Conservation (phyloP, 805 yeast genomes). For the Gaillardinia entomophila region DNA sequence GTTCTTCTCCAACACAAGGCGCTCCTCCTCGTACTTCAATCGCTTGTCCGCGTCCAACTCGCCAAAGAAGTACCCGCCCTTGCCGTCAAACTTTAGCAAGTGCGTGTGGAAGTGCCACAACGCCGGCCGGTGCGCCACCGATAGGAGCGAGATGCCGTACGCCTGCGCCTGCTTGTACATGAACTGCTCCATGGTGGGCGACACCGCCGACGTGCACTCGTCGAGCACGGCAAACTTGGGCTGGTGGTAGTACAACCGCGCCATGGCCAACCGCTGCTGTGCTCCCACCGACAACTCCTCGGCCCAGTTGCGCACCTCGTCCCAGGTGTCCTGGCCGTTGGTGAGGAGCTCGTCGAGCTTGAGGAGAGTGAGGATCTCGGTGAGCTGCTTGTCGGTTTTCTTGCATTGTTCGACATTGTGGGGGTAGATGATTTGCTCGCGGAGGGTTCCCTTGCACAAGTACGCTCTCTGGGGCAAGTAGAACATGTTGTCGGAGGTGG, state of each 20-base stretch:
- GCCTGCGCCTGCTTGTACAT: slow-evolving; percentile 81
- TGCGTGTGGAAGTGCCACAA: slow-evolving; percentile 88
- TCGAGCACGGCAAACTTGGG: slow-evolving; percentile 94
- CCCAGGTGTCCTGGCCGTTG: slow-evolving; percentile 44
- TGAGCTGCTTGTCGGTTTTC: slow-evolving; percentile 45
- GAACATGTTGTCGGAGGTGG: slow-evolving; percentile 62
- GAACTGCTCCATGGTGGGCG: slow-evolving; percentile 83
- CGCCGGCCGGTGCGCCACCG: slow-evolving; percentile 90
- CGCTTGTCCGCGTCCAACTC: slow-evolving; percentile 70
- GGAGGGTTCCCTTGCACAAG: slow-evolving; percentile 69
- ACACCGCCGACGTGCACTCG: slow-evolving; percentile 92
- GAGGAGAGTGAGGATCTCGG: slow-evolving; percentile 49
- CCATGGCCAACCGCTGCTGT: slow-evolving; percentile 91
- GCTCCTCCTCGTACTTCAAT: slow-evolving; percentile 70
- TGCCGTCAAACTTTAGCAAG: slow-evolving; percentile 81
- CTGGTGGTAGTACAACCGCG: slow-evolving; percentile 81
- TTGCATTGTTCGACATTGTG: slow-evolving; percentile 50
- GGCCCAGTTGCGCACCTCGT: slow-evolving; percentile 73
- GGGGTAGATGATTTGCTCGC: slow-evolving; percentile 89
- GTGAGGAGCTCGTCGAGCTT: slow-evolving; percentile 54
- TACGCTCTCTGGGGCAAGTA: slow-evolving; percentile 93
- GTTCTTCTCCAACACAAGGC: slow-evolving; percentile 60
- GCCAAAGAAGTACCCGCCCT: slow-evolving; percentile 58
- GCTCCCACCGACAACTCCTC: slow-evolving; percentile 87
- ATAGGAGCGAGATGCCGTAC: slow-evolving; percentile 73